These are phyloP conservation scores for Trypanosoma theileri DNA, from an alignment of 208 protist species.

Conservation along the genomic window DNA sequence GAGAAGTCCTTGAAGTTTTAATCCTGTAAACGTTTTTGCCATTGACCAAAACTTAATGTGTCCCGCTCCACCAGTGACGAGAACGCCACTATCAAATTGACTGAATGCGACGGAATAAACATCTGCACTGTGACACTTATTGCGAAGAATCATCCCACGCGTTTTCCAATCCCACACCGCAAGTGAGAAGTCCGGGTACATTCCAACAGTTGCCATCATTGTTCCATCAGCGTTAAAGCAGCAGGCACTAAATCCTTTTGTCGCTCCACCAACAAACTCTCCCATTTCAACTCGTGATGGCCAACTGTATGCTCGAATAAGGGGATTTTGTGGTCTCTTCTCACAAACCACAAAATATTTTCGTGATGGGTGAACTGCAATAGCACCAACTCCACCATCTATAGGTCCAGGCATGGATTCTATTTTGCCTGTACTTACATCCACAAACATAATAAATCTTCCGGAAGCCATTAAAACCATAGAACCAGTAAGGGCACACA, in stretches of 20 bases:
- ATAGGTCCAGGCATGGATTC: constrained; percentile 55
- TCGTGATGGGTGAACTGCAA: constrained; percentile 69
- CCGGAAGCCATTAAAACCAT: constrained; percentile 71
- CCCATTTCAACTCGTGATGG: constrained; percentile 52
- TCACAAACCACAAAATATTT: constrained; percentile 87
- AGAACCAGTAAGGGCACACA: constrained; percentile 55
- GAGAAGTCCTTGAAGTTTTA: constrained; percentile 96
- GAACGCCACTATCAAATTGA: constrained; percentile 84
- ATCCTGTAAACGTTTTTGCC: constrained; percentile 97
- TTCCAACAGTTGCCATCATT: constrained; percentile 94
- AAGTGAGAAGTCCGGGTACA: constrained; percentile 94
- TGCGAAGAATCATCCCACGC: constrained; percentile 88
- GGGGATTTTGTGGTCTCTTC: constrained; percentile 52
- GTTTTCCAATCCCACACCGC: constrained; percentile 95
- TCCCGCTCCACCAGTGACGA: constrained; percentile 93
- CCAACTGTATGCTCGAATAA: constrained; percentile 83
- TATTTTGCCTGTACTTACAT: constrained; percentile 51
- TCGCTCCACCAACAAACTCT: constrained; percentile 81
- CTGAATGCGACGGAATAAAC: constrained; percentile 94
- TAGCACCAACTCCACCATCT: constrained; percentile 58
- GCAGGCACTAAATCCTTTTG: constrained; percentile 82
- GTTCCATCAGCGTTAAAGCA: constrained; percentile 86
- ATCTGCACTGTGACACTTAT: constrained; percentile 96
- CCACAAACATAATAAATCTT: constrained; percentile 83
- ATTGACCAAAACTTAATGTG: constrained; percentile 99